These are phyloP conservation scores for Diospyros lotus DNA, from an alignment of 148 eudicot genomes.

Conservation along the genomic window DNA sequence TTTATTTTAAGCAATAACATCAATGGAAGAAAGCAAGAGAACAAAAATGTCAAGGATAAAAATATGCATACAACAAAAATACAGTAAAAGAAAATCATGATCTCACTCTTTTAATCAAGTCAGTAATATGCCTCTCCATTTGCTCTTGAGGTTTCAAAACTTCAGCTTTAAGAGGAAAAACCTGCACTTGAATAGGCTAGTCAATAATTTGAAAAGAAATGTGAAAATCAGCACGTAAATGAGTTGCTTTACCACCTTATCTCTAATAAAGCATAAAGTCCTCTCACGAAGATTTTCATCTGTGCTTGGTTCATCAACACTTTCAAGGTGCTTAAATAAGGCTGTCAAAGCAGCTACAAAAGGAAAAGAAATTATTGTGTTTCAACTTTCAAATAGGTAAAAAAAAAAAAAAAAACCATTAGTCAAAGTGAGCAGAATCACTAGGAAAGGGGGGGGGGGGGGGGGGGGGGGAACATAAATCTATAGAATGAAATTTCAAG, in stretches of 20 bases:
- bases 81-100: background rate
- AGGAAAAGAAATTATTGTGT: slow-evolving; percentile 7
- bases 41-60: slow-evolving; percentile 6
- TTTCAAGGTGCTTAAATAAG: slow-evolving; percentile 66
- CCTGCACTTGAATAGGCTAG: slow-evolving; percentile 35
- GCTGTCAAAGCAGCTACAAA: slow-evolving; percentile 69
- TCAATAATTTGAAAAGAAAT: background rate
- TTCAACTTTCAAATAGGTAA: too few relatives aligned
- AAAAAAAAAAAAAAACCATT: too few relatives aligned
- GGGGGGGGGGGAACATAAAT: too few relatives aligned
- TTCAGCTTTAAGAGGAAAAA: slow-evolving; percentile 71
- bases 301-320: slow-evolving; percentile 52
- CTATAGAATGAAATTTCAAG: too few relatives aligned
- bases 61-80: background rate
- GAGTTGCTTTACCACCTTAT: slow-evolving; percentile 47
- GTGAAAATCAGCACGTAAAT: background rate
- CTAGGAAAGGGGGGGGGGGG: too few relatives aligned
- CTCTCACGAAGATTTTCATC: slow-evolving; percentile 77
- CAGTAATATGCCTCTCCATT: slow-evolving; percentile 85
- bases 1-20: background rate
- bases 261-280: slow-evolving; percentile 60
- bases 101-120: slow-evolving; percentile 67
- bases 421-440: too few relatives aligned
- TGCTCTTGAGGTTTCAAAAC: slow-evolving; percentile 73
- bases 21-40: background rate